Base-by-base conservation (phyloP, 331 rosid genomes). In the Spiraea crenata region DNA sequence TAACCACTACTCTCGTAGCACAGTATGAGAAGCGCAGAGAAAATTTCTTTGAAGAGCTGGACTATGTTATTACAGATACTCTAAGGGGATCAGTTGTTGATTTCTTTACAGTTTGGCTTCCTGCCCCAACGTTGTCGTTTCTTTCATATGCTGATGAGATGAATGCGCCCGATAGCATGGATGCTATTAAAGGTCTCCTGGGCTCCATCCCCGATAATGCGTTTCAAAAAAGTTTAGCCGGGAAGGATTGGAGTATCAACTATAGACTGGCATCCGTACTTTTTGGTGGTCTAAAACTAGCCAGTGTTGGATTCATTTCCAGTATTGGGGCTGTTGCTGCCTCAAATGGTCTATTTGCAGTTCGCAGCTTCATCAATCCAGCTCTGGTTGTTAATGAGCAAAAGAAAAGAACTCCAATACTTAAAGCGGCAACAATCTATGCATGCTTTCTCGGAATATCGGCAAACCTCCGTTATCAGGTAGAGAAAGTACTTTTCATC, bases 91-190 rank as follows among this genome's bases (percentile, higher is more conserved):
- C 84, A 49, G 87, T 93, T 39, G 96, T 91, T 58, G 99, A 93
- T 85, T 93, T 93, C 80, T 93, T 93, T 79, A 93, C 99, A 20
- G 99, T 93, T 76, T 93, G 99, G 99, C 99, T 93, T 82, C 99
- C 99, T 71, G 99, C 99, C 46, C 99, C 99, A 4, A 93, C 99
- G 17, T 63, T 93, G 78, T 87, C 97, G 9, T 93, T 93, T 81
- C 87, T 91, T 75, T 87, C 95, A 45, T 82, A 66, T 74, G 82
- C 95, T 9, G 86, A 87, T 75, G 95, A 85, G 40, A 69, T 71
- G 37, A 82, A 84, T 74, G 82, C 73, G 41, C 81, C 92, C 45
- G 91, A 83, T 73, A 79, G 84, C 74, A 55, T 91, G 63, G 83
- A 78, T 77, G 65, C 85, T 71, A 79, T 93, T 76, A 80, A 85